phyloP scores from a whole-genome alignment of 495 filamentous ascomycete species.

The Filosporella fistucella region DNA sequence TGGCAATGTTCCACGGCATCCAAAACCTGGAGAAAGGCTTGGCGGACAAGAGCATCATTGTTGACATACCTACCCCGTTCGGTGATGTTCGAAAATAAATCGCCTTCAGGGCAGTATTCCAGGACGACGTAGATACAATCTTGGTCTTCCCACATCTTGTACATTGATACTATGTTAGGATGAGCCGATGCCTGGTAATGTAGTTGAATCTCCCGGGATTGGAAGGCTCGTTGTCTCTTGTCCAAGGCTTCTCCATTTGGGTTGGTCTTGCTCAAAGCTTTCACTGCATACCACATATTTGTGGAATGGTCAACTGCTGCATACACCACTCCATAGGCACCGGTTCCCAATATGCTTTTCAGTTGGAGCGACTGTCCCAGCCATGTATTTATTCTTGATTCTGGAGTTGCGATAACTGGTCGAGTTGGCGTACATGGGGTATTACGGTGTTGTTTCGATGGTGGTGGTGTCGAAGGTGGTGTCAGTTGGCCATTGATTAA shows the following conservation, averaged over 20 bases:
- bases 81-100: slow-evolving; percentile 95
- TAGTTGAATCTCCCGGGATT: slow-evolving; percentile 86
- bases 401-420: no score
- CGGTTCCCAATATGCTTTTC: slow-evolving; percentile 71
- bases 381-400: slow-evolving; percentile 23
- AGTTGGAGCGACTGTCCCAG: slow-evolving; percentile 22
- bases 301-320: slow-evolving; percentile 85
- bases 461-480: slow-evolving; percentile 15
- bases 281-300: slow-evolving; percentile 83
- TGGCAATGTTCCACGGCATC: slow-evolving; percentile 98
- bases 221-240: slow-evolving; percentile 80
- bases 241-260: slow-evolving; percentile 70
- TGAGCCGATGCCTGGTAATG: slow-evolving; percentile 87
- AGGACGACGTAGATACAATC: slow-evolving; percentile 97
- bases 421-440: slow-evolving; percentile 3
- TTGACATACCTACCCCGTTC: slow-evolving; percentile 89
- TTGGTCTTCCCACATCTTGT: slow-evolving; percentile 86
- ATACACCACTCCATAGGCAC: slow-evolving; percentile 97
- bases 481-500: no score
- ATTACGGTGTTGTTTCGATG: slow-evolving; percentile 2
- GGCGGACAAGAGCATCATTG: slow-evolving; percentile 84
- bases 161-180: slow-evolving; percentile 88
- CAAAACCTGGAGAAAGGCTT: slow-evolving; percentile 91
- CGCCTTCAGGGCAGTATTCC: slow-evolving; percentile 96
- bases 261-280: slow-evolving; percentile 85